A percentile compares a stretch with the other conserved stretches of the same genome.
Conservation (phyloP, 2,329 filamentous ascomycete genomes). For the Alternaria postmessia region DNA sequence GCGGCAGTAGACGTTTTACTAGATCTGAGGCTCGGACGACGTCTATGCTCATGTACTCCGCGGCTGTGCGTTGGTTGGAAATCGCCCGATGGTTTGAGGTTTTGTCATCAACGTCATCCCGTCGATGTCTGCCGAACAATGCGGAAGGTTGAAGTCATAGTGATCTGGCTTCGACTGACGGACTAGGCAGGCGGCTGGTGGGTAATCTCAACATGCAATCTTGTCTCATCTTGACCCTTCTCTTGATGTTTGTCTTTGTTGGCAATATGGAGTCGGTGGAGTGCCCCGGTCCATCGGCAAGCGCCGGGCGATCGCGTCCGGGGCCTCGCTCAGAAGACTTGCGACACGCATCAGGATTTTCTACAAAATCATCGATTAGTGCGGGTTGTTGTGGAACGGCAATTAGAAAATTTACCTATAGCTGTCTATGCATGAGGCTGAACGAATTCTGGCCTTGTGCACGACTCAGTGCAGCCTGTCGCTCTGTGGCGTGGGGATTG, state of each 20-base stretch:
- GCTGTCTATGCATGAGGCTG: not conserved
- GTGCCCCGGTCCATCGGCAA: constrained; percentile 21
- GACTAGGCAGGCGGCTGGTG: not conserved
- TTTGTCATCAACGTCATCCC: constrained; percentile 29
- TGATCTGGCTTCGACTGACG: not conserved
- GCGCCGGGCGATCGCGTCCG: constrained; percentile 18
- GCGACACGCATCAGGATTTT: constrained; percentile 10
- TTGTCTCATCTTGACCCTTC: constrained; percentile 14
- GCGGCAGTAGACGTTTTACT: constrained; percentile 17
- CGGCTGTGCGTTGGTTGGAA: constrained; percentile 22
- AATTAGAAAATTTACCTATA: constrained; percentile 11
- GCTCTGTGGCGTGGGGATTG: not conserved
- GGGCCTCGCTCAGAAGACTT: constrained; percentile 15
- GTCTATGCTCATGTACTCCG: constrained; percentile 22
- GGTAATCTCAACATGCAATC: not conserved
- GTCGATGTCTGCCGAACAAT: constrained; percentile 11
- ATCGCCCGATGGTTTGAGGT: constrained; percentile 17
- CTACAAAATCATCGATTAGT: constrained; percentile 15
- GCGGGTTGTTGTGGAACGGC: constrained; percentile 3
- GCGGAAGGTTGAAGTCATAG: constrained; percentile 10
- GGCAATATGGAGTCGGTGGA: constrained; percentile 9
- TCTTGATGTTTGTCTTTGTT: constrained; percentile 16
- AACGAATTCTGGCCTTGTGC: not conserved
- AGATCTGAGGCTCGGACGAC: constrained; percentile 11
- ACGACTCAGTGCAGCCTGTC: not conserved